Evolutionary conservation across 129 eudicot genomes (phyloP).

Genomic region (Kitagawia praeruptora): DNA sequence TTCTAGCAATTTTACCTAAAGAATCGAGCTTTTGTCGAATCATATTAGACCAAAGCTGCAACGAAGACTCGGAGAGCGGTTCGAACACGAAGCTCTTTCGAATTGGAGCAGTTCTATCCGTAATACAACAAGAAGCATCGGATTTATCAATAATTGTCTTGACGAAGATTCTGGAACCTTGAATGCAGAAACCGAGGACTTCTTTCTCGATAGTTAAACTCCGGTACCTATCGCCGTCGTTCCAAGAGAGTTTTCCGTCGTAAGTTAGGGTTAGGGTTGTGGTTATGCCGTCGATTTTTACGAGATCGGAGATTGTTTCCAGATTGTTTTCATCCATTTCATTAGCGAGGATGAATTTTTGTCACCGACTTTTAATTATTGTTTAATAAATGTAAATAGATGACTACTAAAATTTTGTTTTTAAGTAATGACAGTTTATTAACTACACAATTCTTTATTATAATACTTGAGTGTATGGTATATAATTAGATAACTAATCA

Average conservation of each 20-base stretch:
- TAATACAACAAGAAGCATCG: slow-evolving; percentile 34
- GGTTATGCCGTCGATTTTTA: slow-evolving; percentile 38
- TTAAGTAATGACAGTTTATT: no score
- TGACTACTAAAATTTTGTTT: no score
- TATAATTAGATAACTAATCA: no score
- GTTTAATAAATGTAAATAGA: no score
- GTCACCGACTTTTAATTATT: not conserved
- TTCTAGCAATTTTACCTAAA: slow-evolving; percentile 32
- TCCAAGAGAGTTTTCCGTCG: slow-evolving; percentile 60
- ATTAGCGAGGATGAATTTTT: not conserved
- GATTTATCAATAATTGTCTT: slow-evolving; percentile 31
- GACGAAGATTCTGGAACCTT: slow-evolving; percentile 40
- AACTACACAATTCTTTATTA: no score
- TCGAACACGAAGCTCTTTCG: slow-evolving; percentile 52
- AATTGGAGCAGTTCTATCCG: slow-evolving; percentile 13
- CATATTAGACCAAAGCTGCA: slow-evolving; percentile 36
- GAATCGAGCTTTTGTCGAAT: slow-evolving; percentile 55
- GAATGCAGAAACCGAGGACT: slow-evolving; percentile 46
- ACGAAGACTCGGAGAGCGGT: slow-evolving; percentile 27
- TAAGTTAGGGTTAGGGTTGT: slow-evolving; percentile 31
- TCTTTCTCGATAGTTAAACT: slow-evolving; percentile 55
- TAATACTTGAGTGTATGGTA: no score
- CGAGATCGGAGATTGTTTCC: slow-evolving; percentile 37
- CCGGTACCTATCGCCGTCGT: slow-evolving; percentile 18
- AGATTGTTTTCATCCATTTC: slow-evolving; percentile 16